Base-by-base conservation (phyloP, 2,329 filamentous ascomycete species). In the Fusarium caatingaense region DNA sequence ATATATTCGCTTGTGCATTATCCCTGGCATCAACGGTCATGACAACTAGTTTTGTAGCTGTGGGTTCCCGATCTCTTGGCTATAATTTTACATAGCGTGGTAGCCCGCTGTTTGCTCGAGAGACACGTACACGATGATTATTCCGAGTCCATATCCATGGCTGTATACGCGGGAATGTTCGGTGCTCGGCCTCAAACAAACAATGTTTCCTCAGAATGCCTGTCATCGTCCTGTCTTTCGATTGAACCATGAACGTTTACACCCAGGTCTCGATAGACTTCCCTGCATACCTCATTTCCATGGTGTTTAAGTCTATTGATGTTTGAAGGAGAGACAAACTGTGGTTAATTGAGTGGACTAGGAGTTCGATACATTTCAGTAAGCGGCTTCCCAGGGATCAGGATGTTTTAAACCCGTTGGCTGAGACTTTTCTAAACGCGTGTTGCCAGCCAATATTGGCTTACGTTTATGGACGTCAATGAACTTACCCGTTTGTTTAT, bases 301-400 rank as follows among this genome's bases (percentile, higher is more conserved):
- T 51, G 8, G 47, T 20, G 28, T 57, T 53, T 13, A 60, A 41
- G 25, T 11, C 55, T 49, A 69, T 41, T 60, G 25, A 34, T 56
- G 66, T 69, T 69, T 69, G 65, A 69, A 54, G 32, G 37, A 57
- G 60, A 69, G 65, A 69, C 66, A 69, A 53, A 50, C 47, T 44
- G 54, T 61, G 46, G 65, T 60, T 53, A 41, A 53, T 45, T 49
- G 32, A 65, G 47, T 60, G 50, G 55, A 50, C 53, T 40, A 64
- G 54, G 64, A 69, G 60, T 25, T 56, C 55, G 32, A 56, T 55
- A 65, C 65, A 65, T 69, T 65, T 61, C 55, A 69, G 56, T 37
- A 25, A 28, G 28, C 32, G 32, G 44, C 42, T 34, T 44, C 23
- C 32, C 25, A 30, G 20, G 59, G 45, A 27, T 59, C 47, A 21